A percentile compares a stretch with the other conserved stretches of the same genome.
Evolutionary conservation across 148 eudicot genomes (phyloP).

Genomic region (Arctostaphylos glauca): DNA sequence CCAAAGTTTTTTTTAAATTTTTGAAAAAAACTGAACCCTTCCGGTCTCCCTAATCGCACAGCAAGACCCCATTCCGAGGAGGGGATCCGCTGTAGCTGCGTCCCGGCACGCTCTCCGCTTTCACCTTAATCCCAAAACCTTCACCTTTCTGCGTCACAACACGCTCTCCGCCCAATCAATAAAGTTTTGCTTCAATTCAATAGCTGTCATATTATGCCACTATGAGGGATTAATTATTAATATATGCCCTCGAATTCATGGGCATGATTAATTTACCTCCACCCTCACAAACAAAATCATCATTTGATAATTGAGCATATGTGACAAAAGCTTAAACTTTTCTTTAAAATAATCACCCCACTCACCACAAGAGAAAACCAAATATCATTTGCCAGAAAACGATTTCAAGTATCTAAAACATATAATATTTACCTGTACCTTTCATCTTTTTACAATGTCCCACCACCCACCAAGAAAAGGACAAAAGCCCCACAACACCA

Average conservation of each 20-base stretch:
- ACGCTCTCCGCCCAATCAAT: too few species aligned
- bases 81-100: too few species aligned
- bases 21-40: too few species aligned
- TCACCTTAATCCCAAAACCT: too few species aligned
- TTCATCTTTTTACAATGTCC: conserved; percentile 16
- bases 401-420: not conserved
- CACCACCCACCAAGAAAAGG: conserved; percentile 8
- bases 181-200: too few species aligned
- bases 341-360: conserved; percentile 2
- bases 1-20: too few species aligned
- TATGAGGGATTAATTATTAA: not conserved
- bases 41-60: too few species aligned
- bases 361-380: not conserved
- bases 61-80: too few species aligned
- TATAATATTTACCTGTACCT: conserved; percentile 4
- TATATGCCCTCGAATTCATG: not conserved
- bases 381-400: not conserved
- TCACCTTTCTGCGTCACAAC: too few species aligned
- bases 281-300: not conserved
- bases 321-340: not conserved
- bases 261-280: not conserved
- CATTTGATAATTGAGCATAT: conserved; percentile 4
- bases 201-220: too few species aligned
- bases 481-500: not conserved
- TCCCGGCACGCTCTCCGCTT: too few species aligned